A percentile compares a stretch with the other conserved stretches of the same genome.
Evolutionary conservation across 2,329 filamentous ascomycete species (phyloP).

Genomic region (Metarhizium anisopliae): DNA sequence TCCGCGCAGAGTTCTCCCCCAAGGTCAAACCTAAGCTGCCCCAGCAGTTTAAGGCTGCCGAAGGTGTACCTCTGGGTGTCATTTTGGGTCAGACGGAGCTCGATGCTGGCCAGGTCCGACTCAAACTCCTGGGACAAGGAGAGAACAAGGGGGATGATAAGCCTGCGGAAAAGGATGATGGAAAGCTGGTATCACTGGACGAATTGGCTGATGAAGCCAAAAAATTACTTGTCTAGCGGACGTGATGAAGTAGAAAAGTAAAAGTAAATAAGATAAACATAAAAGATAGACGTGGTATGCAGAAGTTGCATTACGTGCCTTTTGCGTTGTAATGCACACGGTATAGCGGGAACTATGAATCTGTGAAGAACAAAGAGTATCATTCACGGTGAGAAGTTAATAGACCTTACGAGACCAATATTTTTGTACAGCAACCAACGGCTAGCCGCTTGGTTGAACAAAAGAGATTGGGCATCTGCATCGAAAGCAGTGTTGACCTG

Average conservation of each 20-base stretch:
- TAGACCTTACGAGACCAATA: no score
- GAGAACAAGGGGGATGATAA: conserved; percentile 73
- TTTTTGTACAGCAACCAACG: no score
- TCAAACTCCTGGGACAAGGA: conserved; percentile 69
- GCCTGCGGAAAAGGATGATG: conserved; percentile 78
- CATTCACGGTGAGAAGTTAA: no score
- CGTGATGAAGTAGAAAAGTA: background rate
- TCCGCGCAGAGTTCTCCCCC: conserved; percentile 76
- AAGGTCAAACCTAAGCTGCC: conserved; percentile 87
- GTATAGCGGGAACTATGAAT: no score
- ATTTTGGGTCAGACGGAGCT: conserved; percentile 90
- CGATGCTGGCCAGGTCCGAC: conserved; percentile 70
- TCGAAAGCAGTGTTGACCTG: background rate
- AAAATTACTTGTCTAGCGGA: conserved; percentile 13
- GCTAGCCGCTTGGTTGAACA: background rate
- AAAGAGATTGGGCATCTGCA: background rate
- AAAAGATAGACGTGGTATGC: background rate
- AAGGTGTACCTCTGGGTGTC: conserved; percentile 77
- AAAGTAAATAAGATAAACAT: background rate
- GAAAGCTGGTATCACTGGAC: conserved; percentile 59
- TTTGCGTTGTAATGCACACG: background rate
- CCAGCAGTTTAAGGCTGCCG: conserved; percentile 85
- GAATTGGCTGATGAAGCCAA: conserved; percentile 57
- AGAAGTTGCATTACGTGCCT: background rate
- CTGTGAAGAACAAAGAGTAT: no score